A percentile compares a stretch with the other conserved stretches of the same genome.
These are phyloP conservation scores for Ophiostoma triangulosporum DNA, from an alignment of 2,329 filamentous ascomycete genomes.

Conservation along the genomic window DNA sequence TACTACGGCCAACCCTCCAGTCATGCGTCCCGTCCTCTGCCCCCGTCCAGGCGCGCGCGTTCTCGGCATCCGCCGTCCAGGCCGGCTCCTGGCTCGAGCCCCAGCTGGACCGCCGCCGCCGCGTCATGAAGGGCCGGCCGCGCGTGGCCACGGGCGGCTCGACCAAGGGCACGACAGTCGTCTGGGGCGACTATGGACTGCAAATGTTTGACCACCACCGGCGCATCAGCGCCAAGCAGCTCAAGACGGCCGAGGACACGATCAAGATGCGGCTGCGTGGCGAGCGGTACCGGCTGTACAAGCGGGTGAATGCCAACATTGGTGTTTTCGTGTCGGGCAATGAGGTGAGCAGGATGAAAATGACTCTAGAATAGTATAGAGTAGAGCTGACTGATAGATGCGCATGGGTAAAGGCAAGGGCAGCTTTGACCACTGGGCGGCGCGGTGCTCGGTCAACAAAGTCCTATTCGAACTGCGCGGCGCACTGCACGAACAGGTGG, in stretches of 20 bases:
- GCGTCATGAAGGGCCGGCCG: slow-evolving; percentile 83
- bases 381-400: slow-evolving; percentile 42
- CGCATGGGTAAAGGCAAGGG: slow-evolving; percentile 99
- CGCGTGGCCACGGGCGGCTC: slow-evolving; percentile 85
- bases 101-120: slow-evolving; percentile 58
- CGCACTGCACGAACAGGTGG: slow-evolving; percentile 86
- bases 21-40: slow-evolving; percentile 16
- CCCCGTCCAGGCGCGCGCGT: slow-evolving; percentile 38
- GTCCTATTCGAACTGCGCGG: slow-evolving; percentile 89
- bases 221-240: slow-evolving; percentile 70
- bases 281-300: slow-evolving; percentile 85
- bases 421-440: slow-evolving; percentile 91
- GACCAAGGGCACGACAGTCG: slow-evolving; percentile 81
- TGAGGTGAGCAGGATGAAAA: slow-evolving; percentile 47
- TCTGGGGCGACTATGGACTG: slow-evolving; percentile 92
- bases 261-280: slow-evolving; percentile 82
- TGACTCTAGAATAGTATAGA: no score
- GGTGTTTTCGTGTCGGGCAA: slow-evolving; percentile 94
- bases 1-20: neutral
- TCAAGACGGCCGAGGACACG: slow-evolving; percentile 86
- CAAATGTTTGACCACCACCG: slow-evolving; percentile 90
- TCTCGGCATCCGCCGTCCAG: slow-evolving; percentile 53
- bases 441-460: slow-evolving; percentile 78
- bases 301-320: slow-evolving; percentile 79
- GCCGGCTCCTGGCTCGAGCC: slow-evolving; percentile 74